Percentiles rank a stretch among this genome's conserved stretches.
Conservation (phyloP, 2,329 filamentous ascomycete genomes). For the Trichoderma pleuroti region DNA sequence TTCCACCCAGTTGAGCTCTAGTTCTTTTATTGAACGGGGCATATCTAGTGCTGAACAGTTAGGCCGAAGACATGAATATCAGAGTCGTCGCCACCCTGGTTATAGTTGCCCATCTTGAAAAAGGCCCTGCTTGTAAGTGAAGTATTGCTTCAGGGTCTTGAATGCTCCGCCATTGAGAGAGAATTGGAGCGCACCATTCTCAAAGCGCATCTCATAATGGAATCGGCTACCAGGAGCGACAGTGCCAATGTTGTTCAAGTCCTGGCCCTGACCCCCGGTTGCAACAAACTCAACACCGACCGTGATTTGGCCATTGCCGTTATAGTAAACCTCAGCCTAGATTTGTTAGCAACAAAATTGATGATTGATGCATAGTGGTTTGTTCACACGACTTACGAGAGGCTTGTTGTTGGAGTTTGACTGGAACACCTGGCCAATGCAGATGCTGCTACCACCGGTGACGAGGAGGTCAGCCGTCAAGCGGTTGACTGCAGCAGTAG, state of each 20-base stretch:
- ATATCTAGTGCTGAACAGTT: not conserved
- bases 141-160: not conserved
- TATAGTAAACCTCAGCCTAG: not conserved
- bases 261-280: not conserved
- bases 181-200: not conserved
- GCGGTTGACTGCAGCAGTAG: slow-evolving; percentile 23
- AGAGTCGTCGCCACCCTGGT: not conserved
- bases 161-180: not conserved
- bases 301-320: not conserved
- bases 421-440: slow-evolving; percentile 5
- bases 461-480: slow-evolving; percentile 26
- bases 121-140: not conserved
- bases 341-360: not conserved
- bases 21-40: not conserved
- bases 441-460: not conserved
- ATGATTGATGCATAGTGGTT: not conserved
- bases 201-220: not conserved
- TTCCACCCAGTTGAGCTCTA: not conserved
- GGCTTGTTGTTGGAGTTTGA: slow-evolving; percentile 4
- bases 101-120: not conserved
- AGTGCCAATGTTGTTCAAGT: slow-evolving; percentile 1
- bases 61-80: not conserved
- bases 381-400: not conserved
- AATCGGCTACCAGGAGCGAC: not conserved
- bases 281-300: slow-evolving; percentile 4